Conservation (phyloP, 2,329 filamentous ascomycete species). For the Geoglossum cookeanum region DNA sequence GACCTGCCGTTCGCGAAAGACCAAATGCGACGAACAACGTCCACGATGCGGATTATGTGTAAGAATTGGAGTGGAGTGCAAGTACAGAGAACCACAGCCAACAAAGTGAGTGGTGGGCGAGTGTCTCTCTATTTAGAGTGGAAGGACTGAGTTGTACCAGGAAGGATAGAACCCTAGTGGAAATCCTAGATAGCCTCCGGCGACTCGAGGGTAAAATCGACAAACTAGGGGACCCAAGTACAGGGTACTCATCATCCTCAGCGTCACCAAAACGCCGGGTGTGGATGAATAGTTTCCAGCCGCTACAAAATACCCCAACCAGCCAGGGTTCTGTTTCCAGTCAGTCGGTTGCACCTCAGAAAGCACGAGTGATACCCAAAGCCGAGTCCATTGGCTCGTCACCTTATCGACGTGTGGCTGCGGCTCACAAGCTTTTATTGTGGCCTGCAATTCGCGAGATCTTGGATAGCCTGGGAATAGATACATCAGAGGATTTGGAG, state of each 20-base stretch:
- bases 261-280: background rate
- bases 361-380: background rate
- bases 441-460: conserved; percentile 29
- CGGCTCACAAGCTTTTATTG: conserved; percentile 32
- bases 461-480: conserved; percentile 18
- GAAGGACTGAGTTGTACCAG: conserved; percentile 17
- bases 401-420: conserved; percentile 12
- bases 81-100: conserved; percentile 32
- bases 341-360: background rate
- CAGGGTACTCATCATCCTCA: background rate
- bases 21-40: conserved; percentile 6
- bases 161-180: conserved; percentile 42
- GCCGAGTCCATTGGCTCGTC: background rate
- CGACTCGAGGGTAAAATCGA: conserved; percentile 38
- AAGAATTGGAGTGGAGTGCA: conserved; percentile 4
- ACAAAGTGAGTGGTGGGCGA: conserved; percentile 34
- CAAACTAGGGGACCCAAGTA: conserved; percentile 11
- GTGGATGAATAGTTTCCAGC: background rate
- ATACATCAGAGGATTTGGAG: conserved; percentile 12
- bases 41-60: conserved; percentile 3
- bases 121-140: conserved; percentile 5
- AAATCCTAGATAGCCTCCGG: conserved; percentile 38
- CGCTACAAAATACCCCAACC: background rate
- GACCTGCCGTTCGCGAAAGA: conserved; percentile 4
- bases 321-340: background rate